Evolutionary conservation across 1,139 yeast genomes (phyloP).

Genomic region (Wickerhamiella infanticola): DNA sequence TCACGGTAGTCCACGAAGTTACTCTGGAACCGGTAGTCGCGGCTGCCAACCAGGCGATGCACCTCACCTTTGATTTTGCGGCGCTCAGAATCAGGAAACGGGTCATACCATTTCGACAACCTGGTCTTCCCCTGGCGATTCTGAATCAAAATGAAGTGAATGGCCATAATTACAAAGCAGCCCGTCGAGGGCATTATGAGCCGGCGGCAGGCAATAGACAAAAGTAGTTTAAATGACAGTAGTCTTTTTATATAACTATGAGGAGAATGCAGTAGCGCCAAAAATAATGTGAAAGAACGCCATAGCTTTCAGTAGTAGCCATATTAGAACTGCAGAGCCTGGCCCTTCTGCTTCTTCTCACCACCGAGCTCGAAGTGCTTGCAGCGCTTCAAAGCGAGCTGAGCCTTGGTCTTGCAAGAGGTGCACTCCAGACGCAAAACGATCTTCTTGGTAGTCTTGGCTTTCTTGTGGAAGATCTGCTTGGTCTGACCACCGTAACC

Average conservation of each 20-base stretch:
- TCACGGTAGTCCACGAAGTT: slow-evolving; percentile 38
- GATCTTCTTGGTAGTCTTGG: slow-evolving; percentile 99
- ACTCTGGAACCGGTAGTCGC: slow-evolving; percentile 66
- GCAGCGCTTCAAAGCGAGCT: slow-evolving; percentile 97
- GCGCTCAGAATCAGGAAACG: slow-evolving; percentile 37
- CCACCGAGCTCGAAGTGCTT: slow-evolving; percentile 99
- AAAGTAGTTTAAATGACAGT: background rate
- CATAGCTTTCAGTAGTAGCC: background rate
- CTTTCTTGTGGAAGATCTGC: slow-evolving; percentile 99
- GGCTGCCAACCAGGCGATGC: slow-evolving; percentile 64
- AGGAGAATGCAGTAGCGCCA: background rate
- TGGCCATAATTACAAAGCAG: slow-evolving; percentile 34
- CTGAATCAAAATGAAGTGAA: slow-evolving; percentile 65
- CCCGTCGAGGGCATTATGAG: background rate
- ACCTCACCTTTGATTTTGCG: slow-evolving; percentile 42
- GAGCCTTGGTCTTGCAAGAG: slow-evolving; percentile 97
- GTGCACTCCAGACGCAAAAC: slow-evolving; percentile 99
- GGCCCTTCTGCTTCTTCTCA: slow-evolving; percentile 99
- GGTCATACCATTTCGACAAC: slow-evolving; percentile 62
- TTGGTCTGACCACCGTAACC: slow-evolving; percentile 99
- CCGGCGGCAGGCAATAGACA: background rate
- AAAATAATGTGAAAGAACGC: background rate
- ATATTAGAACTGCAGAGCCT: slow-evolving; percentile 80
- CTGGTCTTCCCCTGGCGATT: slow-evolving; percentile 91
- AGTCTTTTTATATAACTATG: background rate